phyloP scores from a whole-genome alignment of 2,329 filamentous ascomycete genomes.

The Chaetomium olivaceum region DNA sequence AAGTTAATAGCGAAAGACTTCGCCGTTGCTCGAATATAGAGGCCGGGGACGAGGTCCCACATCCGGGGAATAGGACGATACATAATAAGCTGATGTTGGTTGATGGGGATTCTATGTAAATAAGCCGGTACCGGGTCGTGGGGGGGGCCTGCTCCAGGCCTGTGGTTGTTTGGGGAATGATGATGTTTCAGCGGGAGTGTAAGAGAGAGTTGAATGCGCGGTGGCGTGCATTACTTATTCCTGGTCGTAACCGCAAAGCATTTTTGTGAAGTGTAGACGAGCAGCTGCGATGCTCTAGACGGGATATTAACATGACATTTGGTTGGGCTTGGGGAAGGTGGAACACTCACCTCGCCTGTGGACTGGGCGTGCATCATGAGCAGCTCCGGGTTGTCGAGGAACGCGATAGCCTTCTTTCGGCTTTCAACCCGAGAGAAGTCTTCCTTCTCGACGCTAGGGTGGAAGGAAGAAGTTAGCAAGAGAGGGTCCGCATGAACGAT shows the following conservation, averaged over 20 bases:
- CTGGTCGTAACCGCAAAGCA: constrained; percentile 55
- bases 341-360: constrained; percentile 52
- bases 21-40: neutral
- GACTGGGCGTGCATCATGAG: constrained; percentile 61
- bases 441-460: constrained; percentile 38
- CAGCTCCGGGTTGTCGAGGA: constrained; percentile 59
- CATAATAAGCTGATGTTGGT: neutral
- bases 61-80: neutral
- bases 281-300: constrained; percentile 55
- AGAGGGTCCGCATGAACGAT: neutral
- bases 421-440: constrained; percentile 46
- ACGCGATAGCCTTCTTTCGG: constrained; percentile 52
- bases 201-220: neutral
- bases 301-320: neutral
- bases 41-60: neutral
- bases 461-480: constrained; percentile 4
- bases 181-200: neutral
- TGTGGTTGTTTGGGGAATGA: neutral
- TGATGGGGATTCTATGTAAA: neutral
- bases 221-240: constrained; percentile 22
- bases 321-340: neutral
- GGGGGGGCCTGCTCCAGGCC: neutral
- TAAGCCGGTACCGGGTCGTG: neutral
- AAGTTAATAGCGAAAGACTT: neutral
- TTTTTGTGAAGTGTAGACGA: constrained; percentile 56